Base-by-base conservation (phyloP, 305 asterid genomes). In the Ilex paraguariensis region DNA sequence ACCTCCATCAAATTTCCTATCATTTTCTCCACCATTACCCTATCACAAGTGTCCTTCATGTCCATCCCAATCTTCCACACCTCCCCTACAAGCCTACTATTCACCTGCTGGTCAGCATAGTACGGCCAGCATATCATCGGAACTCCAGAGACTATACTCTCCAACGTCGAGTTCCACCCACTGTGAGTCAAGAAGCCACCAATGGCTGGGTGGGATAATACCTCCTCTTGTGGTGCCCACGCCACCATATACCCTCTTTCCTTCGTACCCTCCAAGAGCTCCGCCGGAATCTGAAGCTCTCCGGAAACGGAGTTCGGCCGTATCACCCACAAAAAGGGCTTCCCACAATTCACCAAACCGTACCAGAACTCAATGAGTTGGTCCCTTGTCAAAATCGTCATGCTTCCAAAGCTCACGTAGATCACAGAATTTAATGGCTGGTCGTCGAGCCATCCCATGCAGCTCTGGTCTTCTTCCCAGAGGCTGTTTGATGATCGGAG, bases 101-200 rank as follows among this genome's bases (percentile, higher is more conserved):
- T 36, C 42, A 36, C 9, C 42, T 36, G 67, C 39, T 82, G 84
- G 66, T 82, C 84, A 3, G 70, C 81, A 13, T 50, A 70, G 10
- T n/a, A 44, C 3, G 84, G 83, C 84, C 81, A 79, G 13, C 84
- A 79, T 15, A 78, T 68, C 86, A 82, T 77, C 0, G 82, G 82
- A 13, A 75, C 77, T 0, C 84, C 85, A 6, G 31, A 80, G 15
- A 56, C 39, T 2, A 80, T 60, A 42, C 84, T 77, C 46, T 82
- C 88, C 61, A 80, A 17, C 0, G 80, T 36, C 42, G 42, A 36
- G 9, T 36, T 36, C 42, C 42, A 36, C 42, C 42, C 42, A 36
- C 42, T 36, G 17, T 79, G 83, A 0, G 83, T 82, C 30, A 73
- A 57, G 65, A 82, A 79, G 15, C 73, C 81, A 0, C 82, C 88